Percentiles rank a stretch among this genome's conserved stretches.
phyloP scores from a whole-genome alignment of 116 monocot genomes.

The Zostera marina region DNA sequence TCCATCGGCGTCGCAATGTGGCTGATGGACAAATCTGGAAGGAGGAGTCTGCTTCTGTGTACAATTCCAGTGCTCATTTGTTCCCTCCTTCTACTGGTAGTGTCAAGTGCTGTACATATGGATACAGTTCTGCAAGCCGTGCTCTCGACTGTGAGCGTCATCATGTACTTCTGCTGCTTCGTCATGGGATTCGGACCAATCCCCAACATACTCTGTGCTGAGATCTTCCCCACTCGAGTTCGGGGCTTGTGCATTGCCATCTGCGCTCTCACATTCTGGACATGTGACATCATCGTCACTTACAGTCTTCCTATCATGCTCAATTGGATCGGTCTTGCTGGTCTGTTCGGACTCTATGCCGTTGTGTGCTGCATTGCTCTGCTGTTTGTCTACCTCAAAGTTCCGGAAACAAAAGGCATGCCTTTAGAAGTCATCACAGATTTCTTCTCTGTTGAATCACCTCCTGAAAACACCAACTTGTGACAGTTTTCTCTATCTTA shows the following conservation, averaged over 20 bases:
- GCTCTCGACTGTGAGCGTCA: conserved; percentile 47
- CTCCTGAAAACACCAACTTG: too few relatives aligned
- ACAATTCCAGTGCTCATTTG: conserved; percentile 49
- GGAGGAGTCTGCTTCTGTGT: conserved; percentile 52
- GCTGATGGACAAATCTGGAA: conserved; percentile 78
- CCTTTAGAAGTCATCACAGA: conserved; percentile 69
- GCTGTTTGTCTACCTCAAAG: conserved; percentile 36
- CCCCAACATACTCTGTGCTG: conserved; percentile 65
- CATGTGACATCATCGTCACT: conserved; percentile 58
- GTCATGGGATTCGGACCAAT: conserved; percentile 71
- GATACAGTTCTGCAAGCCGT: conserved; percentile 33
- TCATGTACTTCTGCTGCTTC: conserved; percentile 67
- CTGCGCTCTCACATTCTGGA: conserved; percentile 53
- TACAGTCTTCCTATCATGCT: conserved; percentile 60
- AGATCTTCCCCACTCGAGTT: conserved; percentile 67
- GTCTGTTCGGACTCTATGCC: conserved; percentile 50
- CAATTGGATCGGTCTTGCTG: conserved; percentile 45
- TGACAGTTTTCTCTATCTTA: too few relatives aligned
- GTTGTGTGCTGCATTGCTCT: conserved; percentile 35
- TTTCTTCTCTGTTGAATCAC: conserved; percentile 46
- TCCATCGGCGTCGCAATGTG: conserved; percentile 76
- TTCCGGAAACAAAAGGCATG: conserved; percentile 73
- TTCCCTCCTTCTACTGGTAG: conserved; percentile 34
- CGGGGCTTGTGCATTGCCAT: conserved; percentile 64
- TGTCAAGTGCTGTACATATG: conserved; percentile 29